These are phyloP conservation scores for Diaporthe sp. DNA, from an alignment of 2,329 filamentous ascomycete genomes.

Conservation along the genomic window DNA sequence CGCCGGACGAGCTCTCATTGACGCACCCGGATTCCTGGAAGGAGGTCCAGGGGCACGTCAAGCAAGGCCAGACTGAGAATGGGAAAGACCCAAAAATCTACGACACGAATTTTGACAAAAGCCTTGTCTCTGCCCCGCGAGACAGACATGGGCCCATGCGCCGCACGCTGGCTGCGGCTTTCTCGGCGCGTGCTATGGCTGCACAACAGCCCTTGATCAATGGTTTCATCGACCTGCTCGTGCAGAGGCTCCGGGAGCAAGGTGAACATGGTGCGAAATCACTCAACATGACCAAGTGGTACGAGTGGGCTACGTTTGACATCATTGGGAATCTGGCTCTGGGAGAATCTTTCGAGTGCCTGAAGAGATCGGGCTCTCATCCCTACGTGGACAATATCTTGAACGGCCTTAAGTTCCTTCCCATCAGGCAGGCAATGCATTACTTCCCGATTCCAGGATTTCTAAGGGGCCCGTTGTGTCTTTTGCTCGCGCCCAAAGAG, in stretches of 20 bases:
- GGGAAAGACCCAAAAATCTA: constrained; percentile 27
- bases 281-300: constrained; percentile 48
- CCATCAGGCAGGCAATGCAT: background rate
- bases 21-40: constrained; percentile 29
- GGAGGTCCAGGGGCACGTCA: constrained; percentile 34
- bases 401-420: constrained; percentile 15
- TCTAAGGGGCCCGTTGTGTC: background rate
- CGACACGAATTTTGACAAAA: background rate
- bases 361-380: constrained; percentile 29
- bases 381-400: constrained; percentile 33
- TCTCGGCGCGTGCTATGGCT: constrained; percentile 34
- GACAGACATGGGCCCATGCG: constrained; percentile 31
- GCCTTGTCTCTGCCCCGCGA: background rate
- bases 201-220: constrained; percentile 37
- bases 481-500: background rate
- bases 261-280: constrained; percentile 39
- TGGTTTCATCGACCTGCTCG: constrained; percentile 34
- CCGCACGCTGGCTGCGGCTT: constrained; percentile 32
- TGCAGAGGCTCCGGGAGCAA: constrained; percentile 48
- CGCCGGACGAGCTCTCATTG: constrained; percentile 31
- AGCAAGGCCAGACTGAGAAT: constrained; percentile 30
- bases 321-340: constrained; percentile 44
- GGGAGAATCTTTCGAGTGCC: constrained; percentile 35
- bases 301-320: constrained; percentile 49
- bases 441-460: background rate